These are phyloP conservation scores for Ettlia oleoabundans DNA, from an alignment of 139 green algal species.

Conservation along the genomic window DNA sequence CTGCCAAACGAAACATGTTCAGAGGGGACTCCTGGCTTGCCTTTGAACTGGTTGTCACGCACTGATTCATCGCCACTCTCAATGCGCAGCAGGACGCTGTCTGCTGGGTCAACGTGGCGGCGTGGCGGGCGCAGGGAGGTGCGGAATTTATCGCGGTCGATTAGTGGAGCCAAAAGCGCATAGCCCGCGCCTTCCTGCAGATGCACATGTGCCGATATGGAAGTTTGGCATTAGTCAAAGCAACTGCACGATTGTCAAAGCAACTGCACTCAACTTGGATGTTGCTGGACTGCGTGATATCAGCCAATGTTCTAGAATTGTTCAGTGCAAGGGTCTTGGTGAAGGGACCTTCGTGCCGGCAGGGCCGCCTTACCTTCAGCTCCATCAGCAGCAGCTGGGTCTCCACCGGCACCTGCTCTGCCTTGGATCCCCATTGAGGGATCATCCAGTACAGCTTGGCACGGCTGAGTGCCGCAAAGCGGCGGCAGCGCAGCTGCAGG, in stretches of 20 bases:
- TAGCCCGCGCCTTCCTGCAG: constrained; percentile 31
- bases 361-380: constrained; percentile 76
- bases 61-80: constrained; percentile 72
- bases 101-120: constrained; percentile 5
- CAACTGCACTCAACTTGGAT: too few species aligned
- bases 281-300: too few species aligned
- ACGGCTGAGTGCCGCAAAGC: constrained; percentile 51
- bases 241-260: too few species aligned
- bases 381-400: constrained; percentile 92
- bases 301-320: too few species aligned
- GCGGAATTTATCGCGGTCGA: constrained; percentile 73
- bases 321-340: too few species aligned
- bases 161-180: constrained; percentile 80
- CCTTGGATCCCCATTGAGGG: constrained; percentile 78
- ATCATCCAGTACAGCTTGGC: constrained; percentile 94
- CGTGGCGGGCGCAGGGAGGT: constrained; percentile 66
- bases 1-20: too few species aligned
- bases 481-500: constrained; percentile 11
- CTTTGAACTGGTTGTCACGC: constrained; percentile 22
- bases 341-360: too few species aligned
- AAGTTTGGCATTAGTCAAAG: too few species aligned
- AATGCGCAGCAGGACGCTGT: constrained; percentile 66
- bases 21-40: too few species aligned
- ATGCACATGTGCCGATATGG: neutral
- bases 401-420: constrained; percentile 76